Evolutionary conservation across 176 grass and related monocot genomes (phyloP).

Genomic region (Melocanna baccifera): DNA sequence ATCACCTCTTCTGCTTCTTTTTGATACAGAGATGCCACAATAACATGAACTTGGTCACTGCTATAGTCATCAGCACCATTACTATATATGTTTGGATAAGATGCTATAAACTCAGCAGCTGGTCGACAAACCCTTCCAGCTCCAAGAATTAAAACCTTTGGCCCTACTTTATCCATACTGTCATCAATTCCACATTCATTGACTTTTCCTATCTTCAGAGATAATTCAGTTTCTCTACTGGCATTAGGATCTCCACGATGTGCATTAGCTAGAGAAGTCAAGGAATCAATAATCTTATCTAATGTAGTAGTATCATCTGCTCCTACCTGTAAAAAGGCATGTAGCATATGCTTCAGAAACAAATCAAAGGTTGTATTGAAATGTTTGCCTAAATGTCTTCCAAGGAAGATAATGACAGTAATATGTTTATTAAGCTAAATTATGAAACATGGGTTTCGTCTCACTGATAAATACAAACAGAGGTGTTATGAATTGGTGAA

Average conservation of each 20-base stretch:
- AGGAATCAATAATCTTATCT: constrained; percentile 75
- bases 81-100: constrained; percentile 22
- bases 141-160: constrained; percentile 85
- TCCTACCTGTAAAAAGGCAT: constrained; percentile 55
- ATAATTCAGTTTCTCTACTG: constrained; percentile 47
- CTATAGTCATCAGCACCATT: constrained; percentile 14
- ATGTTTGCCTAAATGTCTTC: neutral
- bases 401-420: neutral
- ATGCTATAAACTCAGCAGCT: constrained; percentile 69
- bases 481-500: neutral
- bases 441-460: neutral
- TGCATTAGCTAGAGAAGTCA: constrained; percentile 61
- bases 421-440: neutral
- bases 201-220: constrained; percentile 72
- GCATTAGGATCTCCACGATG: constrained; percentile 44
- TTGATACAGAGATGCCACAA: constrained; percentile 82
- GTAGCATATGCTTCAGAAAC: constrained; percentile 21
- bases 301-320: constrained; percentile 60
- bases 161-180: constrained; percentile 34
- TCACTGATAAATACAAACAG: neutral
- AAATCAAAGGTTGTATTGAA: constrained; percentile 1
- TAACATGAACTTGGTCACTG: constrained; percentile 55
- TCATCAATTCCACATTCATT: constrained; percentile 39
- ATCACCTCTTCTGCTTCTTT: constrained; percentile 85
- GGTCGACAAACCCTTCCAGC: constrained; percentile 86